Base-by-base conservation (phyloP, 768 basidiomycete genomes). In the Pluteus cervinus region DNA sequence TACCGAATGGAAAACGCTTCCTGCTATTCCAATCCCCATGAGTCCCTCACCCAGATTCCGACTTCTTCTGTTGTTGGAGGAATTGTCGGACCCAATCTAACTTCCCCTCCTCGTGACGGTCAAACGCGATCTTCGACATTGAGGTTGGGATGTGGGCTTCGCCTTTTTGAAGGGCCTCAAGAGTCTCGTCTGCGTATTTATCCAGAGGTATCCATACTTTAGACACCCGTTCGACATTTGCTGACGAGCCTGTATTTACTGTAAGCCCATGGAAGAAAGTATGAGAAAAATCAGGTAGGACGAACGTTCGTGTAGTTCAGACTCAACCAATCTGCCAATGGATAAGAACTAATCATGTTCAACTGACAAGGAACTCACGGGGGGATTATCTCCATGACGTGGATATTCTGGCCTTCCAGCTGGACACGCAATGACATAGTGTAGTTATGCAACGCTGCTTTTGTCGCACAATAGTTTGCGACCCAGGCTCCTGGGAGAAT, bases 401-500 rank as follows among this genome's bases (percentile, higher is more conserved):
- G 60, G 11, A 81, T 62, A 17, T 72, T 68, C 12, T 71, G 74
- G 14, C 60, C 63, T 26, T 61, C 48, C 7, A 79, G 59, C 47
- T 76, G 71, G 1, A 49, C 51, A 33, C 64, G 60, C 11, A 80
- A 61, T 3, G 73, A 71, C 7, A 68, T 52, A 14, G 61, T 60
- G 43, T 76, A 66, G 39, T 69, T 76, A 45, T 72, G 73, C 23
- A 79, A 47, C 2, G 75, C 76, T 4, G 76, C 75, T 50, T 80
- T 79, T 3, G 70, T 67, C 0, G 77, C 76, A 22, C 62, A 71
- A 46, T 81, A 80, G 35, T 71, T 69, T 2, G 66, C 53, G 0
- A 76, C 55, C 22, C 44, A 48, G 1, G 70, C 57, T 1, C 51
- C 55, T 1, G 76, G 74, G 23, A 62, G 39, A 24, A 78, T 61